A percentile compares a stretch with the other conserved stretches of the same genome.
These are phyloP conservation scores for Sporothrix phasma DNA, from an alignment of 2,329 filamentous ascomycete genomes.

Conservation along the genomic window DNA sequence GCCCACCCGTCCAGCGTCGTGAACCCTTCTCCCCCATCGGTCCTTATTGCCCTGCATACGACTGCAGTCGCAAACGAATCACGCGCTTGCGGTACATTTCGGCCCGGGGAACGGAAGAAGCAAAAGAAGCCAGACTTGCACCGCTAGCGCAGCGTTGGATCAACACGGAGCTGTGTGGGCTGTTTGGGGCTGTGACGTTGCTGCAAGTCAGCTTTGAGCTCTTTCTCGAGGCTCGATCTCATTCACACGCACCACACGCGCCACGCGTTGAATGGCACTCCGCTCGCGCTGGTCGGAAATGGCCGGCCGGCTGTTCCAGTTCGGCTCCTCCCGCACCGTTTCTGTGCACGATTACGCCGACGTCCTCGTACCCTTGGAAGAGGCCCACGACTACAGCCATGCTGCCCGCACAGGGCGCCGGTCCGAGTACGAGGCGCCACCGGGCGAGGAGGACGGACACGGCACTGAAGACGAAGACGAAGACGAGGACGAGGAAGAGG, in stretches of 20 bases:
- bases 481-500: constrained; percentile 29
- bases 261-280: constrained; percentile 1
- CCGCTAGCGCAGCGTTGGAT: not conserved
- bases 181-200: not conserved
- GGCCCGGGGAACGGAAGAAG: not conserved
- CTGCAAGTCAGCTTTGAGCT: not conserved
- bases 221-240: too few relatives aligned
- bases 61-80: not conserved
- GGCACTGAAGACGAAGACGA: constrained; percentile 28
- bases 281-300: constrained; percentile 1
- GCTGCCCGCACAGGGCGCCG: constrained; percentile 37
- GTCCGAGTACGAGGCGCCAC: constrained; percentile 33
- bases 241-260: too few relatives aligned
- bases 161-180: not conserved
- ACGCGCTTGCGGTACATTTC: not conserved
- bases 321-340: constrained; percentile 25
- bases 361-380: constrained; percentile 43
- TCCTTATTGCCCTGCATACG: not conserved
- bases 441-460: constrained; percentile 25
- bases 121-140: too few relatives aligned
- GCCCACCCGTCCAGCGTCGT: not conserved
- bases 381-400: constrained; percentile 47
- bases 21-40: not conserved
- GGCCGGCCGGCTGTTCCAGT: not conserved
- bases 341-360: constrained; percentile 42